Evolutionary conservation across 495 filamentous ascomycete species (phyloP), one percentile per base, ranked within the genome.

Genomic region (Delitschia confertaspora): DNA sequence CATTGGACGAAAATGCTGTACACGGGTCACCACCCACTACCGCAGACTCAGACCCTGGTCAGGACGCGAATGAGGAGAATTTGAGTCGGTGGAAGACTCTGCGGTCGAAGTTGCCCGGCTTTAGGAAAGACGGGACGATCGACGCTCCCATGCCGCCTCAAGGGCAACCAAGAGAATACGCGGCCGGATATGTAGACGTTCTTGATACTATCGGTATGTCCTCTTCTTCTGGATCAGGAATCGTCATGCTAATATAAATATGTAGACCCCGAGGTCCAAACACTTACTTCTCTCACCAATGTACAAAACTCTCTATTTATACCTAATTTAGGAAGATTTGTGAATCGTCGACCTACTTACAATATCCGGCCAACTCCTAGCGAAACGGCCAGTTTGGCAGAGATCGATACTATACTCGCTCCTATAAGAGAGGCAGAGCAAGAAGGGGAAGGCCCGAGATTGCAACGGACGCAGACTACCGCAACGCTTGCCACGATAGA

Each of bases 251-350:
- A 31, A 45, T n/a, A 22, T 4, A n/a, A n/a, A n/a, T 22, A 45
- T 17, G 9, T 47, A 85, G 82, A 87, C 45, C 82, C 82, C 8
- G 80, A 87, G 63, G 76, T 87, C 1, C 75, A 79, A 7, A 79
- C 80, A 2, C 63, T 87, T 0, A 81, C 80, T 0, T 85, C 79
- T 40, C 70, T 87, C 7, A 87, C 80, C 31, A 87, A 87, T 55
- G 78, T 87, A 8, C 80, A 85, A 41, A 87, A 87, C 53, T 85
- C 80, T 0, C 72, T 87, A 7, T 85, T 87, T 60, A 62, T 85
- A 16, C 82, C 82, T 0, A 76, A 83, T 10, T 62, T 85, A 6
- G 56, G 63, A 10, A 33, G 55, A 22, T 55, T 45, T 13, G 33
- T 87, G 13, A 87, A 87, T 49, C 72, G 83, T 18, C 68, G 73